A percentile compares a stretch with the other conserved stretches of the same genome.
Evolutionary conservation across 768 basidiomycete species (phyloP).

Genomic region (Rhizopogon sp.): DNA sequence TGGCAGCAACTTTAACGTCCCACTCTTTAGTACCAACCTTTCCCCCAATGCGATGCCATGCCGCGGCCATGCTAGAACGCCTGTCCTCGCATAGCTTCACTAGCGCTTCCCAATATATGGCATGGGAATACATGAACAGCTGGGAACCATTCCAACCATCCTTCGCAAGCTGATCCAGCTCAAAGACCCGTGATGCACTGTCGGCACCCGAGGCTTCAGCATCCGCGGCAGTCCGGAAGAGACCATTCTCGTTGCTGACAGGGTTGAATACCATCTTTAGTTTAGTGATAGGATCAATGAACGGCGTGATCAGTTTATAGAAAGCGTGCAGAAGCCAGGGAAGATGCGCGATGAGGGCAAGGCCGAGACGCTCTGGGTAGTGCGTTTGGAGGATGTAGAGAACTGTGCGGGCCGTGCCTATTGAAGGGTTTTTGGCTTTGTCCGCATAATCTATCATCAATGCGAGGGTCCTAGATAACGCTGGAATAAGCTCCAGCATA

Average conservation of each 20-base stretch:
- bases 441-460: slow-evolving; percentile 79
- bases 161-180: slow-evolving; percentile 62
- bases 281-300: slow-evolving; percentile 80
- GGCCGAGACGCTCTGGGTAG: slow-evolving; percentile 83
- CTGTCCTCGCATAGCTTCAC: slow-evolving; percentile 49
- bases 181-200: slow-evolving; percentile 41
- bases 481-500: neutral
- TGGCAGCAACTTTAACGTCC: slow-evolving; percentile 53
- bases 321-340: slow-evolving; percentile 74
- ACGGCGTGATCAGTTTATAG: slow-evolving; percentile 72
- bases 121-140: slow-evolving; percentile 70
- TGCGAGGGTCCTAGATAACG: slow-evolving; percentile 47
- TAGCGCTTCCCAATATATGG: slow-evolving; percentile 69
- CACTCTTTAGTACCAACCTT: slow-evolving; percentile 72
- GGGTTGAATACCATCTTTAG: slow-evolving; percentile 76
- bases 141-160: slow-evolving; percentile 66
- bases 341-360: slow-evolving; percentile 71
- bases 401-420: slow-evolving; percentile 34
- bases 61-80: slow-evolving; percentile 42
- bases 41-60: slow-evolving; percentile 68
- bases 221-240: slow-evolving; percentile 21
- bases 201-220: slow-evolving; percentile 5
- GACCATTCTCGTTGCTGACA: slow-evolving; percentile 17
- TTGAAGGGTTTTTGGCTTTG: slow-evolving; percentile 52
- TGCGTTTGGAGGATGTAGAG: slow-evolving; percentile 73